Evolutionary conservation across 768 basidiomycete species (phyloP).

Genomic region (Lactarius trivialis): DNA sequence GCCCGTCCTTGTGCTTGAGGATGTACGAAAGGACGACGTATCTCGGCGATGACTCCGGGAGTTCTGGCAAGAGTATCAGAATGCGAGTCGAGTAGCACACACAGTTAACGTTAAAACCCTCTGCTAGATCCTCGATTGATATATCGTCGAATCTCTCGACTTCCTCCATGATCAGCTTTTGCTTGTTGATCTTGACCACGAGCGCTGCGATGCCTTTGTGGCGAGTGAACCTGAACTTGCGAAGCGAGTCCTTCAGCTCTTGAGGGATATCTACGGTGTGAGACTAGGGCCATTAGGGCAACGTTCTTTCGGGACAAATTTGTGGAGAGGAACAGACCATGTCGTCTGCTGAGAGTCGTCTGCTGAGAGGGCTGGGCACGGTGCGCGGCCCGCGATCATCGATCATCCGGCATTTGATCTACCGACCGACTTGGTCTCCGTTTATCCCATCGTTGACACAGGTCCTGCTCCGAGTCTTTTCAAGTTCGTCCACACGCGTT

Average conservation of each 20-base stretch:
- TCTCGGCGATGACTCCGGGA: slow-evolving; percentile 82
- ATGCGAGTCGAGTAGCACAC: neutral
- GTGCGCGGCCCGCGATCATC: neutral
- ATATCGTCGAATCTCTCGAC: slow-evolving; percentile 74
- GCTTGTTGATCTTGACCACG: slow-evolving; percentile 87
- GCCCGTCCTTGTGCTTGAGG: slow-evolving; percentile 70
- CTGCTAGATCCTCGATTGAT: slow-evolving; percentile 76
- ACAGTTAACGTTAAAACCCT: slow-evolving; percentile 44
- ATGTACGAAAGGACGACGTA: slow-evolving; percentile 83
- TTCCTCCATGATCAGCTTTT: slow-evolving; percentile 72
- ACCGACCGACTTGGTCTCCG: neutral
- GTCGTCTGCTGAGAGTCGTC: neutral
- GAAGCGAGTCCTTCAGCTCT: slow-evolving; percentile 66
- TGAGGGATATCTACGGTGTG: slow-evolving; percentile 83
- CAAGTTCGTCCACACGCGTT: neutral
- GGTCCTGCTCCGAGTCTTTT: neutral
- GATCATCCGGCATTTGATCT: too few species aligned
- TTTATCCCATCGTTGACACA: neutral
- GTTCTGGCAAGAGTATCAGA: slow-evolving; percentile 42
- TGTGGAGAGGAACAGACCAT: slow-evolving; percentile 16
- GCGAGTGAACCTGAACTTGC: slow-evolving; percentile 75
- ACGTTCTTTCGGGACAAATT: neutral
- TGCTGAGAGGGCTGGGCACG: neutral
- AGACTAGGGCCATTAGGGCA: slow-evolving; percentile 35
- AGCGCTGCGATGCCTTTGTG: slow-evolving; percentile 67